Evolutionary conservation across 1,284 basidiomycete genomes (phyloP).

Genomic region (Ustilago sp.): DNA sequence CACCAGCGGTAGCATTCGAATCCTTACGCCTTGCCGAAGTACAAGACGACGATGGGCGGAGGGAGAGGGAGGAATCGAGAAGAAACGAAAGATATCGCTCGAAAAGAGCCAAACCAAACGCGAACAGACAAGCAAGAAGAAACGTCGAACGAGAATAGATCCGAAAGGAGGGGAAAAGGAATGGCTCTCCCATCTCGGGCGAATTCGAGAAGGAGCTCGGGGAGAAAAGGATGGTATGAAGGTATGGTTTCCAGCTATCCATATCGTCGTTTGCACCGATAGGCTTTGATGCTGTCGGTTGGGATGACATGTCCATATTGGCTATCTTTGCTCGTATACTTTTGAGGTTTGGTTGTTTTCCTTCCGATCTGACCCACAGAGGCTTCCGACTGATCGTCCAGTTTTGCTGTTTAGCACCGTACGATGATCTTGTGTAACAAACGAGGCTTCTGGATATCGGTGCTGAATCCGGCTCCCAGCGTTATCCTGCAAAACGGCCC

Average conservation of each 20-base stretch:
- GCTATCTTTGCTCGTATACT: background rate
- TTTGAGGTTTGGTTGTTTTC: too few relatives aligned
- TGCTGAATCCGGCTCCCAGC: too few relatives aligned
- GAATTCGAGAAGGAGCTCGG: constrained; percentile 1
- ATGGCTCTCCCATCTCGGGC: constrained; percentile 19
- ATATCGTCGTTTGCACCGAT: constrained; percentile 1
- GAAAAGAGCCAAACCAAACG: constrained; percentile 11
- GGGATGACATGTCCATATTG: constrained; percentile 28
- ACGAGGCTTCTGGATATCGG: too few relatives aligned
- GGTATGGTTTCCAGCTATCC: constrained; percentile 42
- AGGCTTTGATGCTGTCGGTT: background rate
- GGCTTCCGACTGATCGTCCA: too few relatives aligned
- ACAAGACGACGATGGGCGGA: background rate
- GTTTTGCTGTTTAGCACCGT: too few relatives aligned
- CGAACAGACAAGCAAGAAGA: constrained; percentile 20
- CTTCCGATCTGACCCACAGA: too few relatives aligned
- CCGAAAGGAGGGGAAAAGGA: constrained; percentile 36
- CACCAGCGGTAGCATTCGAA: background rate
- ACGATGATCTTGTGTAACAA: too few relatives aligned
- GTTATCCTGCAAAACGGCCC: too few relatives aligned
- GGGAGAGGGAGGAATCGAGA: constrained; percentile 10
- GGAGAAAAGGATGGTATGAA: constrained; percentile 37
- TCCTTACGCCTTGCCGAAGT: background rate
- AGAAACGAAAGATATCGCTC: constrained; percentile 17
- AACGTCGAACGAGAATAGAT: constrained; percentile 27